phyloP scores from a whole-genome alignment of 1,284 basidiomycete genomes.

The Ustilago vetiveriae region DNA sequence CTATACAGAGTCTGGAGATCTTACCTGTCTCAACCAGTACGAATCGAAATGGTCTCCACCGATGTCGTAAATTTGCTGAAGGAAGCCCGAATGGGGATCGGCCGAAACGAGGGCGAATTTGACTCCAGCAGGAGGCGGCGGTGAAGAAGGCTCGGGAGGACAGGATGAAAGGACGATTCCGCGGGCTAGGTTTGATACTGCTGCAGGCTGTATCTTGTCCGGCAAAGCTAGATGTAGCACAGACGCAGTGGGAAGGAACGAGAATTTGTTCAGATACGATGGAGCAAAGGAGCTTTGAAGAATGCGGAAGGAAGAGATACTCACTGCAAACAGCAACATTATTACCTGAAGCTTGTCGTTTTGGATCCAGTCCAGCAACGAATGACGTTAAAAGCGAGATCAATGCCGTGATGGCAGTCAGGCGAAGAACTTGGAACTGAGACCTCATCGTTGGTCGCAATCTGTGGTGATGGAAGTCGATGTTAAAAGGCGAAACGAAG shows the following conservation, averaged over 20 bases:
- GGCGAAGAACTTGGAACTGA: not conserved
- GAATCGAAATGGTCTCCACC: not conserved
- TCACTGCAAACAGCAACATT: conserved; percentile 26
- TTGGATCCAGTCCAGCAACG: not conserved
- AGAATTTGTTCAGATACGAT: too few species aligned
- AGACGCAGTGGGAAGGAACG: not conserved
- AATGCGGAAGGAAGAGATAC: not conserved
- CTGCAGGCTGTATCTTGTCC: not conserved
- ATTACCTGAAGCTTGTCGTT: not conserved
- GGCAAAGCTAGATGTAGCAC: conserved; percentile 10
- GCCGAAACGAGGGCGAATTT: conserved; percentile 4
- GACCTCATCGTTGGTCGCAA: too few species aligned
- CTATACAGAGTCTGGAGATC: too few species aligned
- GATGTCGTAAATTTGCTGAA: conserved; percentile 4
- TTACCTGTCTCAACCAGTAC: conserved; percentile 12
- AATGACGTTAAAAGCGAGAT: not conserved
- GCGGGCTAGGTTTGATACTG: conserved; percentile 5
- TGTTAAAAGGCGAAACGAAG: too few species aligned
- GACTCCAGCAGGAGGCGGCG: not conserved
- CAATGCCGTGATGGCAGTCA: not conserved
- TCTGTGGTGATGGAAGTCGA: too few species aligned
- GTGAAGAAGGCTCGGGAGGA: not conserved
- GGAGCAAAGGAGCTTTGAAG: not conserved
- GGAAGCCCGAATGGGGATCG: not conserved
- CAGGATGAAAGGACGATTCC: conserved; percentile 11